Conservation (phyloP, 495 filamentous ascomycete species). For the Penicillium paradoxum region DNA sequence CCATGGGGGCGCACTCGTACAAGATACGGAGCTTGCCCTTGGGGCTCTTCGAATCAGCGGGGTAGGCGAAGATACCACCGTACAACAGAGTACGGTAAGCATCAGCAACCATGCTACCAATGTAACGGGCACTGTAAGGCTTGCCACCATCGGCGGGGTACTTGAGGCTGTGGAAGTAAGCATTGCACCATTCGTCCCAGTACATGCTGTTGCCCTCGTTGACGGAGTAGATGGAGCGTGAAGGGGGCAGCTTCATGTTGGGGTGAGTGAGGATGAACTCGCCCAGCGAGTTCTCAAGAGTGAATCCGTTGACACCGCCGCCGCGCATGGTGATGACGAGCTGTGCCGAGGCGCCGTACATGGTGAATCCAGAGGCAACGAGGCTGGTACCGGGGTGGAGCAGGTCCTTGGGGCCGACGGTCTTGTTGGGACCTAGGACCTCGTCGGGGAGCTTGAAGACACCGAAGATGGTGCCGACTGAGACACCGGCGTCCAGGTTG, state of each 20-base stretch:
- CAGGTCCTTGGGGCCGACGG: conserved; percentile 74
- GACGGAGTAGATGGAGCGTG: conserved; percentile 88
- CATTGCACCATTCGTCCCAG: conserved; percentile 85
- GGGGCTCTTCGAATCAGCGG: conserved; percentile 93
- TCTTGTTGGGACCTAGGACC: conserved; percentile 52
- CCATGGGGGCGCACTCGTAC: conserved; percentile 99
- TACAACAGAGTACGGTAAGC: conserved; percentile 94
- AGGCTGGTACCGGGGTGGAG: conserved; percentile 85
- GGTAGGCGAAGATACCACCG: conserved; percentile 96
- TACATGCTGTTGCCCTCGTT: conserved; percentile 97
- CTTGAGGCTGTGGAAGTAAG: conserved; percentile 87
- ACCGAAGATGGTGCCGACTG: conserved; percentile 96
- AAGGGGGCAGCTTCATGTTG: conserved; percentile 78
- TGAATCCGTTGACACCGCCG: conserved; percentile 92
- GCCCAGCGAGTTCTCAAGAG: conserved; percentile 88
- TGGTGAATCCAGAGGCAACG: conserved; percentile 93
- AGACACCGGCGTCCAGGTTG: conserved; percentile 96
- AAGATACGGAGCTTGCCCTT: conserved; percentile 97
- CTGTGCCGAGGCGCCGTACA: conserved; percentile 97
- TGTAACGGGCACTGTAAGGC: conserved; percentile 92
- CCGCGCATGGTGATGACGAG: conserved; percentile 96
- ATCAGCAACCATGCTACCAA: conserved; percentile 97
- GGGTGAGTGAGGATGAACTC: conserved; percentile 99
- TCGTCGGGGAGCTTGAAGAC: conserved; percentile 78
- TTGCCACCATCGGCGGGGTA: conserved; percentile 67